These are phyloP conservation scores for Botryotinia globosa DNA, from an alignment of 2,329 filamentous ascomycete species.

Conservation along the genomic window DNA sequence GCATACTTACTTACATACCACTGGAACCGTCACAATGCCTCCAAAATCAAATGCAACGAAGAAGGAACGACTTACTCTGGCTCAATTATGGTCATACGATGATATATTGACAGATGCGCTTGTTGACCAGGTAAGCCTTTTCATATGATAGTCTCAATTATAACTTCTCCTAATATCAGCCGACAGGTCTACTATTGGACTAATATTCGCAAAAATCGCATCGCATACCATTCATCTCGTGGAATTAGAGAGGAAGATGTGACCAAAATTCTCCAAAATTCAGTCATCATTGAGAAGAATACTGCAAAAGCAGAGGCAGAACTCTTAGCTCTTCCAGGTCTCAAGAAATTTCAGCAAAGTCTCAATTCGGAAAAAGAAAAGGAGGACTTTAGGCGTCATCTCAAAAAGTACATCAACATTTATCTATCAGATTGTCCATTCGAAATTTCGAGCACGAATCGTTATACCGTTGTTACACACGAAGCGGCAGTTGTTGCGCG, in stretches of 20 bases:
- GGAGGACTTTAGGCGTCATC: slow-evolving; percentile 80
- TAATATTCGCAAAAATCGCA: slow-evolving; percentile 88
- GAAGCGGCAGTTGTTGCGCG: slow-evolving; percentile 87
- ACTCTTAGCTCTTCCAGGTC: slow-evolving; percentile 68
- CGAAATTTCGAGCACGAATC: slow-evolving; percentile 89
- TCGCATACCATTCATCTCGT: slow-evolving; percentile 79
- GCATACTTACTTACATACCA: not conserved
- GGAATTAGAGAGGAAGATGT: slow-evolving; percentile 68
- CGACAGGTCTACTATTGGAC: slow-evolving; percentile 91
- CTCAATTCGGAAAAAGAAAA: slow-evolving; percentile 76
- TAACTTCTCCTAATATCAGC: slow-evolving; percentile 12
- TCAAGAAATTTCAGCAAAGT: slow-evolving; percentile 66
- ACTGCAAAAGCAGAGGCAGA: slow-evolving; percentile 66
- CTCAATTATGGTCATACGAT: slow-evolving; percentile 88
- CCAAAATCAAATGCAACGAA: slow-evolving; percentile 49
- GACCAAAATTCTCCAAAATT: slow-evolving; percentile 56
- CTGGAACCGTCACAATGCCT: slow-evolving; percentile 39
- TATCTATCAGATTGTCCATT: slow-evolving; percentile 93
- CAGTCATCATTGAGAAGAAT: slow-evolving; percentile 75
- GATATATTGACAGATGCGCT: slow-evolving; percentile 94
- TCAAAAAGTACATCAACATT: slow-evolving; percentile 87
- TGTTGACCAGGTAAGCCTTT: slow-evolving; percentile 78
- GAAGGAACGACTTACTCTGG: slow-evolving; percentile 75
- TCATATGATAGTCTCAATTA: not conserved
- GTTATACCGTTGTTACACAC: slow-evolving; percentile 86